Evolutionary conservation across 2,329 filamentous ascomycete species (phyloP), one percentile per base, ranked within the genome.

Genomic region (Monascus ruber): DNA sequence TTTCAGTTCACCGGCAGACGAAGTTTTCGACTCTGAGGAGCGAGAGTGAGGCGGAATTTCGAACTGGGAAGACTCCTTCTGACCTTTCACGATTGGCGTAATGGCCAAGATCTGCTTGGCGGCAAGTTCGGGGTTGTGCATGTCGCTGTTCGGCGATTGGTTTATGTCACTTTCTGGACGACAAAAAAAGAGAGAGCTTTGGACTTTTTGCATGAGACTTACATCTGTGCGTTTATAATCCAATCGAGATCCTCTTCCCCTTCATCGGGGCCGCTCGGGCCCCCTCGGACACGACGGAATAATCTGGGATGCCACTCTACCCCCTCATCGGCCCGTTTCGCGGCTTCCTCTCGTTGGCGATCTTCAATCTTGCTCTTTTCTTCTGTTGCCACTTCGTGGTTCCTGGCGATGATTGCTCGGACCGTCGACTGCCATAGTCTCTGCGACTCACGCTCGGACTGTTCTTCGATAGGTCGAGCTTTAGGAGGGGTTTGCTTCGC

Each of bases 311-410:
- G 77, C 91, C 91, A 98, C 47, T 94, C 85, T 5, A 87, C 69
- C 8, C 82, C 82, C 7, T 88, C 79, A 35, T 87, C 81, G 27
- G 76, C 76, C 52, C 91, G 75, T 54, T 77, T 77, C 11, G 87
- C 82, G 2, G 91, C 87, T 56, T 95, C 89, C 46, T 88, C 81
- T 54, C 91, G 76, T 63, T 98, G 91, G 55, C 76, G 79, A 53
- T 96, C 89, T 59, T 98, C 91, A 42, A 98, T 85, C 59, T 83
- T 84, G n/a, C 85, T 88, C 69, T 98, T 98, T 56, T 95, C 89
- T 46, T 91, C 84, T 1, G 91, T 98, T 4, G 91, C 91, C 6
- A 82, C 65, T 49, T 85, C 83, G 54, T 98, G 91, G 52, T 98
- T 88, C 42, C 81, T 78, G 36, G 83, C 79, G 55, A 81, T 83